Evolutionary conservation across 495 filamentous ascomycete genomes (phyloP).

Genomic region (Daldinia vernicosa): DNA sequence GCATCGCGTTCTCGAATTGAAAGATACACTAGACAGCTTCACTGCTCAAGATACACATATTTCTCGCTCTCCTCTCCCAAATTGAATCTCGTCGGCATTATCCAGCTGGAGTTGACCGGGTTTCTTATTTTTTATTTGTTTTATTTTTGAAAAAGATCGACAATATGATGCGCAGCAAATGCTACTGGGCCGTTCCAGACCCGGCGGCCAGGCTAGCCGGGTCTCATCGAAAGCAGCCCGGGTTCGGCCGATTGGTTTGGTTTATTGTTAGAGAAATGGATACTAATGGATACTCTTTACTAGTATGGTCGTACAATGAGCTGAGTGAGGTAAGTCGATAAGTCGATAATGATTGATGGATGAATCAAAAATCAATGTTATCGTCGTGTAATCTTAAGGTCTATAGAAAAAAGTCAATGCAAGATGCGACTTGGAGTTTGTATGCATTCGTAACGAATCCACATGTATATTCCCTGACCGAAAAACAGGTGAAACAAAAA

Average conservation of each 20-base stretch:
- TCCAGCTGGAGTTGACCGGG: neutral
- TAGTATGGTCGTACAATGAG: neutral
- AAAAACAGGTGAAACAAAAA: neutral
- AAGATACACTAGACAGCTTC: conserved; percentile 26
- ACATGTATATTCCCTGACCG: conserved; percentile 14
- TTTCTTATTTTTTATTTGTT: no score
- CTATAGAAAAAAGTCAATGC: conserved; percentile 17
- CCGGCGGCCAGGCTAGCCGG: conserved; percentile 25
- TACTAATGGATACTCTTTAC: neutral
- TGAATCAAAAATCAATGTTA: neutral
- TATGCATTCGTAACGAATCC: neutral
- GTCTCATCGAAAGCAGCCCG: conserved; percentile 14
- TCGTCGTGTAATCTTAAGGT: conserved; percentile 1
- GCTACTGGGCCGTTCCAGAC: conserved; percentile 37
- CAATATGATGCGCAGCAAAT: neutral
- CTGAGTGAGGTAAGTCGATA: neutral
- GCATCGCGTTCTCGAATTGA: conserved; percentile 17
- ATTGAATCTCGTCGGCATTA: neutral
- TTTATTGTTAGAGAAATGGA: conserved; percentile 18
- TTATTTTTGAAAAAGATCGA: conserved; percentile 14
- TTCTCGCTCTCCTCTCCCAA: conserved; percentile 2
- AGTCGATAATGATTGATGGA: neutral
- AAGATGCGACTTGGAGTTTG: conserved; percentile 1
- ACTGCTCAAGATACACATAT: conserved; percentile 20
- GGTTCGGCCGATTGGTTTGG: conserved; percentile 38